Conservation (phyloP, 78 protist genomes). For the Chrysochromulina parva region DNA sequence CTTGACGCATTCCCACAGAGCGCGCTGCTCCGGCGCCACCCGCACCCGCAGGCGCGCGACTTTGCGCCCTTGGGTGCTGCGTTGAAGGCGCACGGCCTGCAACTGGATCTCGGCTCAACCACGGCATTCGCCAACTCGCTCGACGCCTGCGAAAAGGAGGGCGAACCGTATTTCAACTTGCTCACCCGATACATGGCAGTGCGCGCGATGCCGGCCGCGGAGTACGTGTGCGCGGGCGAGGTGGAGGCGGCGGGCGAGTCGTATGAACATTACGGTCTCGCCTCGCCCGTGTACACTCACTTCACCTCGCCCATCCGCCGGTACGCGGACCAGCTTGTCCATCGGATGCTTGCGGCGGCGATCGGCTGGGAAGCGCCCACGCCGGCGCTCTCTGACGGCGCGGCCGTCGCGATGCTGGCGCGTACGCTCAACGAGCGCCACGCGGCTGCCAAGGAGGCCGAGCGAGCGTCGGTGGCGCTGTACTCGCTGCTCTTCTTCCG, state of each 20-base stretch:
- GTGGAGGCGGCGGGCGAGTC: conserved; percentile 25
- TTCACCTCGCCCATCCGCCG: conserved; percentile 98
- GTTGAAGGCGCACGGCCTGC: conserved; percentile 30
- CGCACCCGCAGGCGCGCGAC: not conserved
- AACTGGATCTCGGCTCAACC: conserved; percentile 25
- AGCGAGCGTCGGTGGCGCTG: conserved; percentile 72
- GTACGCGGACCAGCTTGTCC: conserved; percentile 90
- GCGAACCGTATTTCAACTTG: conserved; percentile 63
- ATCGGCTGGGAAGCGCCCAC: not conserved
- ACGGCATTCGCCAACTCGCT: conserved; percentile 64
- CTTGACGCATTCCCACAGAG: not conserved
- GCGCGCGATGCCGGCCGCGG: conserved; percentile 74
- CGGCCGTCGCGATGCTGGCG: not conserved
- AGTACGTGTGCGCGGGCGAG: conserved; percentile 76
- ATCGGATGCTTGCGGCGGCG: conserved; percentile 76
- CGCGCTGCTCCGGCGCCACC: conserved; percentile 42
- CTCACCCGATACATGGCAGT: conserved; percentile 79
- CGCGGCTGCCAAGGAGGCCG: conserved; percentile 33
- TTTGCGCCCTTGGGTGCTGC: conserved; percentile 11
- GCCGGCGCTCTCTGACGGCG: not conserved
- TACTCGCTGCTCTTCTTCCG: conserved; percentile 78
- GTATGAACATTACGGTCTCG: conserved; percentile 87
- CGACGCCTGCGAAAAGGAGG: conserved; percentile 1
- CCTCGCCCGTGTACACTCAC: conserved; percentile 93
- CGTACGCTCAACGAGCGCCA: not conserved